These are phyloP conservation scores for Trametes coccinea DNA, from an alignment of 768 basidiomycete genomes.

Conservation along the genomic window DNA sequence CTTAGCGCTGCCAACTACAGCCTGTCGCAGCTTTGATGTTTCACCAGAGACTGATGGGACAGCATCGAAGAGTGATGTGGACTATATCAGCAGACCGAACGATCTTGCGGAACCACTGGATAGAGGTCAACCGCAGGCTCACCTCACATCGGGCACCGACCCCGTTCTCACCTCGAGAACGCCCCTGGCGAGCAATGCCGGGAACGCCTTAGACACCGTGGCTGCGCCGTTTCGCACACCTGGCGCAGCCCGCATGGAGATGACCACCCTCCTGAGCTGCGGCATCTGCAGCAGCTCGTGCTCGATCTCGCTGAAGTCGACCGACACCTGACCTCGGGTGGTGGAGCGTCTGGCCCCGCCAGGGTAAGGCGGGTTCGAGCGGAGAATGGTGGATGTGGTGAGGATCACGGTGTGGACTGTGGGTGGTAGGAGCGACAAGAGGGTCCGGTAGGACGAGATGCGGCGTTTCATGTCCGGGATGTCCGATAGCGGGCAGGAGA, in stretches of 20 bases:
- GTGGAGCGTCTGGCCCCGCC: not conserved
- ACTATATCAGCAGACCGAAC: no score
- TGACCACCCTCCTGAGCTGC: not conserved
- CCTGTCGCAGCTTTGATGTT: no score
- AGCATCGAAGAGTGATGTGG: no score
- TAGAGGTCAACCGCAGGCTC: not conserved
- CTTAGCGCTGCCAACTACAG: no score
- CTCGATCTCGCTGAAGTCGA: constrained; percentile 10
- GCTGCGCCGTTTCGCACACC: not conserved
- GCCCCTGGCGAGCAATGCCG: not conserved
- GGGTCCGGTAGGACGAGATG: constrained; percentile 1
- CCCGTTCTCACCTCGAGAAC: constrained; percentile 1
- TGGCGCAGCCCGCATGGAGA: constrained; percentile 1
- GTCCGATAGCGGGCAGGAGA: not conserved
- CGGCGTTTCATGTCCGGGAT: not conserved
- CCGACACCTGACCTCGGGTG: not conserved
- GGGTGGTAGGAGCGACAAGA: not conserved
- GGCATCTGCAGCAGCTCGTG: constrained; percentile 1
- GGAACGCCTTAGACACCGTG: not conserved
- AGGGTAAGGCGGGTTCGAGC: not conserved
- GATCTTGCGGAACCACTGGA: no score
- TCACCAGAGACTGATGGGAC: no score
- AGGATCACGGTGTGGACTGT: constrained; percentile 2
- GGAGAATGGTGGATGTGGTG: not conserved
- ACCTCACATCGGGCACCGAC: not conserved